These are phyloP conservation scores for Fistulinella prunicolor DNA, from an alignment of 768 basidiomycete species.

Conservation along the genomic window DNA sequence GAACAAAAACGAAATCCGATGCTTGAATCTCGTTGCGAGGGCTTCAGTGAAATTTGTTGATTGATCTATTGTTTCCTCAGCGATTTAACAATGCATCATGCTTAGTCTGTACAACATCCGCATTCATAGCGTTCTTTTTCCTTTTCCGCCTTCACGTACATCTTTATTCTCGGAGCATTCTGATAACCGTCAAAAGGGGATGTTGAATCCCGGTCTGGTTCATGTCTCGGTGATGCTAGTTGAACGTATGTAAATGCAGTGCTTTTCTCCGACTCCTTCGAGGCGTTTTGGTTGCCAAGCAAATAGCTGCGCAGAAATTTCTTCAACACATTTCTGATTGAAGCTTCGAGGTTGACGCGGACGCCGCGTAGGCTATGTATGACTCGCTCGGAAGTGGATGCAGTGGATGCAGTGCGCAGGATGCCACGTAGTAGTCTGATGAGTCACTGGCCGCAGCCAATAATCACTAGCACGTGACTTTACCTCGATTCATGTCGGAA, in stretches of 20 bases:
- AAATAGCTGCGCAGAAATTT: not conserved
- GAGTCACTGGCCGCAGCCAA: too few relatives aligned
- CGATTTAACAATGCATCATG: constrained; percentile 19
- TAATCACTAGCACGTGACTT: too few relatives aligned
- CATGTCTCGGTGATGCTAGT: not conserved
- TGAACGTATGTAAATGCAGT: constrained; percentile 4
- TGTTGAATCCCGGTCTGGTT: constrained; percentile 16
- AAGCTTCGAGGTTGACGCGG: too few relatives aligned
- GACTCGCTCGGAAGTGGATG: too few relatives aligned
- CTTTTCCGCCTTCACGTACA: not conserved
- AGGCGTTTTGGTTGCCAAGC: not conserved
- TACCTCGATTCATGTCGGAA: too few relatives aligned
- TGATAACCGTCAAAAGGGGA: constrained; percentile 21
- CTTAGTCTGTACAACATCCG: constrained; percentile 23
- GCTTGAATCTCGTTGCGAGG: constrained; percentile 12
- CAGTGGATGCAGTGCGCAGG: too few relatives aligned
- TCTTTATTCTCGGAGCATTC: not conserved
- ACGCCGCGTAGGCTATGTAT: too few relatives aligned
- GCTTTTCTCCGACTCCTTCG: not conserved
- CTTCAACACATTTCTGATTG: too few relatives aligned
- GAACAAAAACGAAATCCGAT: constrained; percentile 25
- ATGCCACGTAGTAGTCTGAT: too few relatives aligned
- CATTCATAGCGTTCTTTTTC: constrained; percentile 7
- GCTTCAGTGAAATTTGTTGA: not conserved
- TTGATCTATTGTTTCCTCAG: not conserved